Conservation (phyloP, 257 asterid genomes). For the Lantana camara region DNA sequence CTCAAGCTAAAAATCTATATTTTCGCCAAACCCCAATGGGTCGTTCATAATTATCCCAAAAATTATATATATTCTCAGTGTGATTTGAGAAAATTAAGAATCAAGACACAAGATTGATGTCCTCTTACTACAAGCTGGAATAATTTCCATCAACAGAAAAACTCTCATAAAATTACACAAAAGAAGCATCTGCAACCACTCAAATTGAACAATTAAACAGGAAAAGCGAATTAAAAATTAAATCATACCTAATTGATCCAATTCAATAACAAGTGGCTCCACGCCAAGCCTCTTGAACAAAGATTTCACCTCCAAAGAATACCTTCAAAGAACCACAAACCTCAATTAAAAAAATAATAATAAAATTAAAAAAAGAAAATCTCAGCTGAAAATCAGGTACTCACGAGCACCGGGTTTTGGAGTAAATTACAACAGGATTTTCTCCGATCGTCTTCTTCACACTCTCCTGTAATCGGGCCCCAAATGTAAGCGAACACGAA, state of each 20-base stretch:
- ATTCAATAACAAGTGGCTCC: slow-evolving; percentile 80
- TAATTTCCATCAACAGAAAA: too few species aligned
- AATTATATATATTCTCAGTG: too few species aligned
- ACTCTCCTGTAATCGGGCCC: slow-evolving; percentile 58
- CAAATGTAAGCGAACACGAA: slow-evolving; percentile 61
- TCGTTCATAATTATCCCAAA: too few species aligned
- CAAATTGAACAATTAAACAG: background rate
- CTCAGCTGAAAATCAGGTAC: slow-evolving; percentile 25
- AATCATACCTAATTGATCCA: slow-evolving; percentile 76
- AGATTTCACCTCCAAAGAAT: slow-evolving; percentile 79
- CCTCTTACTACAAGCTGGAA: too few species aligned
- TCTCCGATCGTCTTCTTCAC: slow-evolving; percentile 60
- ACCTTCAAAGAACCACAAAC: slow-evolving; percentile 45
- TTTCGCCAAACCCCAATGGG: too few species aligned
- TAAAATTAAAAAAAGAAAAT: too few species aligned
- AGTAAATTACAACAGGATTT: slow-evolving; percentile 86
- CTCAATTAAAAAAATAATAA: background rate
- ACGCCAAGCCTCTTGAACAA: slow-evolving; percentile 79
- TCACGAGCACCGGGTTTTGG: slow-evolving; percentile 95
- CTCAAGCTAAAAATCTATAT: too few species aligned
- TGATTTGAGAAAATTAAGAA: too few species aligned
- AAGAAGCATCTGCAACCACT: background rate
- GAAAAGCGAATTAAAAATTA: background rate
- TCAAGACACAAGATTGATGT: too few species aligned
- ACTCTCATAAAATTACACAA: background rate